Evolutionary conservation across 257 asterid genomes (phyloP).

Genomic region (Gardenia jasminoides): DNA sequence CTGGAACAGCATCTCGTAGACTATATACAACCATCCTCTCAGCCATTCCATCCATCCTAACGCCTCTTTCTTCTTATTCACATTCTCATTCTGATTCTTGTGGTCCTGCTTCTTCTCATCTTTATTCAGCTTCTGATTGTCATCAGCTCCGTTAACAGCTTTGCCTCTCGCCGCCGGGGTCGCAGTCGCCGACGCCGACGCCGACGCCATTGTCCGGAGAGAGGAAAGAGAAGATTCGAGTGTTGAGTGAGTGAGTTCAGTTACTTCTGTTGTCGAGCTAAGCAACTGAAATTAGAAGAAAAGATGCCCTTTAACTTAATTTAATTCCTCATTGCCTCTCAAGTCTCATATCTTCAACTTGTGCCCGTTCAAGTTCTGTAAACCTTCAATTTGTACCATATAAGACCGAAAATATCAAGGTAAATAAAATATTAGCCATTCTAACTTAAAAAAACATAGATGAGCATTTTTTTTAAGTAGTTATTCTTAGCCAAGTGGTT

Average conservation of each 20-base stretch:
- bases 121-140: conserved; percentile 13
- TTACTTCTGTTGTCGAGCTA: too few species aligned
- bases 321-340: too few species aligned
- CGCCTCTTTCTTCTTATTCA: conserved; percentile 53
- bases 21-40: conserved; percentile 65
- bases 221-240: not conserved
- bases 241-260: not conserved
- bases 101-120: conserved; percentile 16
- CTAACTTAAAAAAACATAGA: too few species aligned
- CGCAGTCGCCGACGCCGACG: not conserved
- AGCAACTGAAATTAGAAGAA: too few species aligned
- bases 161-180: conserved; percentile 26
- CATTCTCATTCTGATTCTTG: conserved; percentile 33
- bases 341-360: too few species aligned
- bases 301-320: too few species aligned
- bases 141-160: conserved; percentile 33
- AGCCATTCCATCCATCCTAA: conserved; percentile 94
- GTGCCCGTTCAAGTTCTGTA: too few species aligned
- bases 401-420: not conserved
- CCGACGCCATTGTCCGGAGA: not conserved
- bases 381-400: too few species aligned
- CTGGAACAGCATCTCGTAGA: conserved; percentile 86
- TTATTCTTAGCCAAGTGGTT: too few species aligned
- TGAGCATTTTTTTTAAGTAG: too few species aligned
- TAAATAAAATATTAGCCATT: not conserved